Conservation (phyloP, 257 asterid species). For the Solanum etuberosum region DNA sequence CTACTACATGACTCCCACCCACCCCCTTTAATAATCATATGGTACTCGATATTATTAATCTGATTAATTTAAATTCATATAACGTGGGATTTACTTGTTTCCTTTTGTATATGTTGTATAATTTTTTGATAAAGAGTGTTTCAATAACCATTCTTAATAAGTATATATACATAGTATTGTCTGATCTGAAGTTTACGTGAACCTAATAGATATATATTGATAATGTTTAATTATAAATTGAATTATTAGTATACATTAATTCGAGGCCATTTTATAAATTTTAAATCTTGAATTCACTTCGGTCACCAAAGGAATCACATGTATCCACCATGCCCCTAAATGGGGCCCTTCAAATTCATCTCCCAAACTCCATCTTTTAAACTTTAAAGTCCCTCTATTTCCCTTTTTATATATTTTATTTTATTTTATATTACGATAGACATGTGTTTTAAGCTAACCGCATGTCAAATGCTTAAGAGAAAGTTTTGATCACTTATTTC, state of each 20-base stretch:
- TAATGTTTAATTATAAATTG: background rate
- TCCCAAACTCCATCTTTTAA: background rate
- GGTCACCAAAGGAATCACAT: background rate
- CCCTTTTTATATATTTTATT: too few species aligned
- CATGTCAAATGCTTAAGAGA: background rate
- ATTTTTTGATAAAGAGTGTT: background rate
- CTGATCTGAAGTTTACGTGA: background rate
- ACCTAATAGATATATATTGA: background rate
- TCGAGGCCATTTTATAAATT: too few species aligned
- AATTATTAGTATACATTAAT: background rate
- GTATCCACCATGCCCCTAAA: background rate
- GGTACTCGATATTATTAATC: background rate
- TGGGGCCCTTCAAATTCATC: background rate
- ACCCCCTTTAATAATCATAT: background rate
- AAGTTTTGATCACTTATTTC: background rate
- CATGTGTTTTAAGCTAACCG: too few species aligned
- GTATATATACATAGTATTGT: background rate
- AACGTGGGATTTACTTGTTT: accelerated
- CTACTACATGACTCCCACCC: conserved; percentile 36
- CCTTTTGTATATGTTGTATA: background rate
- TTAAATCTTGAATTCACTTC: background rate
- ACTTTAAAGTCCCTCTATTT: background rate
- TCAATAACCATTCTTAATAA: background rate
- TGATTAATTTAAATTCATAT: background rate
- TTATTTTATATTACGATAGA: too few species aligned